These are phyloP conservation scores for Eurotiales sp. DNA, from an alignment of 2,329 filamentous ascomycete species.

Conservation along the genomic window DNA sequence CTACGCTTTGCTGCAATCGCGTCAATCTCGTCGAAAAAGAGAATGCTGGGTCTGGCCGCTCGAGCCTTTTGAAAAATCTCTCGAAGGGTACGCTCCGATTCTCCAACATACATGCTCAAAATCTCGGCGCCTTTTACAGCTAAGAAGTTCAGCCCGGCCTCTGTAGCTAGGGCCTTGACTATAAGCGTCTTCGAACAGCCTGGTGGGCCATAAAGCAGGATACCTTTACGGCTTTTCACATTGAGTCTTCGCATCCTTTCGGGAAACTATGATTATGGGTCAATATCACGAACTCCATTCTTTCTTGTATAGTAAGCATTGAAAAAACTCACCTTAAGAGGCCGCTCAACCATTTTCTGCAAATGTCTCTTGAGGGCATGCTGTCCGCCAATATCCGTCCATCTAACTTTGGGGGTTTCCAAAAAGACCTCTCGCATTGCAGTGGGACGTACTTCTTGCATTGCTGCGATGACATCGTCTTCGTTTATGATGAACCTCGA, in stretches of 20 bases:
- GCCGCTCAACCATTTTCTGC: slow-evolving; percentile 56
- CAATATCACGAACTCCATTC: not conserved
- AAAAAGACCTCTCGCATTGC: slow-evolving; percentile 88
- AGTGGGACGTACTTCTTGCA: slow-evolving; percentile 69
- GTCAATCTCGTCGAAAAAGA: slow-evolving; percentile 97
- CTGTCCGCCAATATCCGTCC: slow-evolving; percentile 85
- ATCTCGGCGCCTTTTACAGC: slow-evolving; percentile 91
- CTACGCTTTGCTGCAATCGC: slow-evolving; percentile 65
- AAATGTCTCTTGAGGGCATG: slow-evolving; percentile 68
- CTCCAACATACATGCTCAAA: slow-evolving; percentile 94
- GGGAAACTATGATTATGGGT: slow-evolving; percentile 37
- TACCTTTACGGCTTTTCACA: slow-evolving; percentile 67
- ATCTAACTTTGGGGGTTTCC: slow-evolving; percentile 79
- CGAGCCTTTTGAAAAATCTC: slow-evolving; percentile 82
- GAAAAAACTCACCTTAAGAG: slow-evolving; percentile 46
- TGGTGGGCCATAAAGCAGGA: slow-evolving; percentile 86
- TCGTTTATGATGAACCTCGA: slow-evolving; percentile 30
- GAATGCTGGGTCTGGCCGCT: slow-evolving; percentile 82
- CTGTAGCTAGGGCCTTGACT: slow-evolving; percentile 85
- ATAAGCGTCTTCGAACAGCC: slow-evolving; percentile 93
- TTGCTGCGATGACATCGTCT: slow-evolving; percentile 47
- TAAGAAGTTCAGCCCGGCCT: slow-evolving; percentile 88
- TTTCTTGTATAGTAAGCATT: not conserved
- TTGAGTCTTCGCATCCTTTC: slow-evolving; percentile 50
- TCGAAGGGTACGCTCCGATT: slow-evolving; percentile 81